Conservation (phyloP, 306 rosid species). For the Cicer bijugum region DNA sequence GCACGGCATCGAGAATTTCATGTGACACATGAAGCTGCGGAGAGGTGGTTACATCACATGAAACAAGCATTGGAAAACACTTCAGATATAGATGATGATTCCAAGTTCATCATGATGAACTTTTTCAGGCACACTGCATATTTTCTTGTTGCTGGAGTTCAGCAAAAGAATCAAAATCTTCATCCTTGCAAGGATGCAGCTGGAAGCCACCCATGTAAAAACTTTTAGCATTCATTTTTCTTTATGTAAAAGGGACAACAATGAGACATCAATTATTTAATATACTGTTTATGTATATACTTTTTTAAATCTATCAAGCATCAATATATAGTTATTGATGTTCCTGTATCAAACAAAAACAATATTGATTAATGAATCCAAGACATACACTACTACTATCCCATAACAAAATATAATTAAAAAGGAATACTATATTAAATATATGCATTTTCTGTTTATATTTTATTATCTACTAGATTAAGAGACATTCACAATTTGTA, state of each 20-base stretch:
- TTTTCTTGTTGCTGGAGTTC: constrained; percentile 86
- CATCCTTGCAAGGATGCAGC: constrained; percentile 63
- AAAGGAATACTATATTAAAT: no score
- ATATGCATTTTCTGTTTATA: no score
- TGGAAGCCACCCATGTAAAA: constrained; percentile 45
- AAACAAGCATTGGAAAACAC: constrained; percentile 70
- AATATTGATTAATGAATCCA: no score
- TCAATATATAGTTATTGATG: not conserved
- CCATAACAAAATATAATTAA: no score
- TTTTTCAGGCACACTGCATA: constrained; percentile 91
- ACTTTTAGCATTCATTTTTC: constrained; percentile 24
- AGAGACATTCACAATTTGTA: no score
- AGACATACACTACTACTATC: no score
- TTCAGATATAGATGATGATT: constrained; percentile 67
- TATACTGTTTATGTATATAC: constrained; percentile 21
- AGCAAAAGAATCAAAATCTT: constrained; percentile 60
- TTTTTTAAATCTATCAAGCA: constrained; percentile 16
- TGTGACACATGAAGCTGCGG: constrained; percentile 72
- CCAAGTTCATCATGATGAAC: constrained; percentile 67
- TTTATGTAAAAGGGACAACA: not conserved
- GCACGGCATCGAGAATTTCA: constrained; percentile 84
- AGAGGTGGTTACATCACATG: constrained; percentile 92
- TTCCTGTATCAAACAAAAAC: not conserved
- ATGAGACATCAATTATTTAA: not conserved
- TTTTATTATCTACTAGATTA: no score